Conservation (phyloP, 2,329 filamentous ascomycete genomes). For the Aspergillus floridensis region DNA sequence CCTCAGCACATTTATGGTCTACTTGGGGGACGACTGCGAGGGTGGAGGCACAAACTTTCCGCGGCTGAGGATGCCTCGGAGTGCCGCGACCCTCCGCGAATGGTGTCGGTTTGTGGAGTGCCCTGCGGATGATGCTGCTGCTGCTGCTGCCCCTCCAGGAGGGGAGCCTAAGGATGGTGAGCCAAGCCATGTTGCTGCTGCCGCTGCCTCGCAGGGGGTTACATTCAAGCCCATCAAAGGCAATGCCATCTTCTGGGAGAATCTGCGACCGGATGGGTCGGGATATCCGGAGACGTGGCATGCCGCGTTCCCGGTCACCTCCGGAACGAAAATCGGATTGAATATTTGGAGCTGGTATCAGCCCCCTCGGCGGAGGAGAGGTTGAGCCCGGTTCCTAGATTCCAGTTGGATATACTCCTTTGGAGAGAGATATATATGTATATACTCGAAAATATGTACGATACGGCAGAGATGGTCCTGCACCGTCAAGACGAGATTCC, state of each 20-base stretch:
- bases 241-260: constrained; percentile 63
- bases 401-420: constrained; percentile 4
- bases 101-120: constrained; percentile 62
- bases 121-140: constrained; percentile 9
- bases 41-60: constrained; percentile 64
- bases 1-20: constrained; percentile 62
- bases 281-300: constrained; percentile 61
- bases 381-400: neutral
- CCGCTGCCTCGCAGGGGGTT: constrained; percentile 40
- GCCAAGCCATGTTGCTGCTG: neutral
- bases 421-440: neutral
- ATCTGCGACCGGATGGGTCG: constrained; percentile 54
- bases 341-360: constrained; percentile 67
- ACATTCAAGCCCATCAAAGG: constrained; percentile 58
- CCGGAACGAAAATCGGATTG: constrained; percentile 58
- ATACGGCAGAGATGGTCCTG: too few species aligned
- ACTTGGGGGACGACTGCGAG: constrained; percentile 51
- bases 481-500: too few species aligned
- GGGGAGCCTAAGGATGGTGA: too few species aligned
- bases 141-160: too few species aligned
- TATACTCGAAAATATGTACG: neutral
- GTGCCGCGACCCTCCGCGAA: constrained; percentile 21
- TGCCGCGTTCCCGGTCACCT: constrained; percentile 57
- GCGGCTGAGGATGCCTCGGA: constrained; percentile 45
- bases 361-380: constrained; percentile 26